Percentiles rank a stretch among this genome's conserved stretches.
Conservation (phyloP, 768 basidiomycete species). For the Neoboletus brunneissimus region DNA sequence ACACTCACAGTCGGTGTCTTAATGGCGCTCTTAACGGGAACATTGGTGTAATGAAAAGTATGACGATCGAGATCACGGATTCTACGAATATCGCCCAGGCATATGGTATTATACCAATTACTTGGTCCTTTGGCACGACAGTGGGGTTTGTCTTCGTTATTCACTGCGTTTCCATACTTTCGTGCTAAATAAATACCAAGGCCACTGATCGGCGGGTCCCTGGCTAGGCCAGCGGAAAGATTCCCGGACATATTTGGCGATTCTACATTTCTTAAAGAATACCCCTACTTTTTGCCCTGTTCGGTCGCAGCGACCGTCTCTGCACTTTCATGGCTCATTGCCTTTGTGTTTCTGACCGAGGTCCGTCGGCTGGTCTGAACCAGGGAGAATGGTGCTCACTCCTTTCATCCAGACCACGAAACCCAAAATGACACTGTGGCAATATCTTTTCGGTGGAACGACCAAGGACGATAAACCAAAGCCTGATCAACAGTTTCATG, state of each 20-base stretch:
- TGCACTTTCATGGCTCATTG: conserved; percentile 47
- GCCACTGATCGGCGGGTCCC: conserved; percentile 63
- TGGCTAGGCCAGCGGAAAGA: conserved; percentile 62
- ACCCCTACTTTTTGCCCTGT: conserved; percentile 76
- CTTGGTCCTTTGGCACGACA: conserved; percentile 43
- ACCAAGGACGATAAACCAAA: not conserved
- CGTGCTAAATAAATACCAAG: conserved; percentile 33
- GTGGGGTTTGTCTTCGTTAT: conserved; percentile 37
- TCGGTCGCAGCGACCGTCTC: conserved; percentile 58
- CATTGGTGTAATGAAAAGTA: conserved; percentile 47
- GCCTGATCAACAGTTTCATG: not conserved
- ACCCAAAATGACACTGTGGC: conserved; percentile 8
- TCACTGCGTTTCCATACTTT: not conserved
- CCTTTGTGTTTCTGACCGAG: conserved; percentile 55
- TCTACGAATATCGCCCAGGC: conserved; percentile 35
- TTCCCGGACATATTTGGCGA: conserved; percentile 61
- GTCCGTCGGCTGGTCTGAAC: conserved; percentile 19
- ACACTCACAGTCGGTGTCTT: conserved; percentile 38
- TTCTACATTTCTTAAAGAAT: conserved; percentile 53
- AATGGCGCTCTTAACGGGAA: conserved; percentile 57
- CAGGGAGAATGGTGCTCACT: not conserved
- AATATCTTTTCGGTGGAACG: conserved; percentile 17
- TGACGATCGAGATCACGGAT: conserved; percentile 42
- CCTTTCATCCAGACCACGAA: conserved; percentile 13
- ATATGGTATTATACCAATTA: conserved; percentile 57